Evolutionary conservation across 108 stramenopile genomes (phyloP), one percentile per base, ranked within the genome.

Genomic region (Mayamaea pseudoterrestris): DNA sequence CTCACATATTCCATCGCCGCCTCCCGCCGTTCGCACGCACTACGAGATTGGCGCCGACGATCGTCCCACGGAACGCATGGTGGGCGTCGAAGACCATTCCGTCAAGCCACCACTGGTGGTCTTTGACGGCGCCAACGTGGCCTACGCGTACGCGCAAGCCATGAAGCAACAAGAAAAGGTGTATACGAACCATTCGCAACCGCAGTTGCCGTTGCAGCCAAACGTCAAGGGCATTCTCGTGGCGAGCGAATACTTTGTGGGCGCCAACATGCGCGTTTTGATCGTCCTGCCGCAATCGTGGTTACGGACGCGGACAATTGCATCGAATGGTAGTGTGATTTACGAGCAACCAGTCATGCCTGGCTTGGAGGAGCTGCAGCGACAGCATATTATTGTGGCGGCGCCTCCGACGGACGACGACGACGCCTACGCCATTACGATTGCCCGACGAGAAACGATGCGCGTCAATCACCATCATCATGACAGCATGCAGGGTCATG

Each of bases 41-140:
- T 20, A 37, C 14, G 35, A 51, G 25, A 51, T 51, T 25, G 50
- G 50, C 7, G 34, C 34, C 2, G 29, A 42, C 29, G 26, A 52
- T 41, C 54, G 54, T 20, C 41, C 34, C 17, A 25, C 45, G 14
- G 76, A 77, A 59, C 68, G 65, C 14, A 78, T 78, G 76, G 67
- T 65, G 36, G 75, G 69, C 16, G 76, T 73, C 8, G 58, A 60
- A 52, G 63, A 68, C 37, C 49, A 56, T 17, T 50, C 44, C 1
- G 32, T 44, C 7, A 78, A 57, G 41, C 52, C 67, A 25, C 86
- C 86, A 2, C 44, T 89, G 34, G 67, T 89, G 17, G 86, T 89
- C 14, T 63, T 89, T 16, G 86, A 89, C 46, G 86, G 81, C 28
- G 86, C 86, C 49, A 89, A 89, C 48, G 63, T 89, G 12, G 79